These are phyloP conservation scores for Chaetoscypha palmicola DNA, from an alignment of 2,329 filamentous ascomycete genomes.

Conservation along the genomic window DNA sequence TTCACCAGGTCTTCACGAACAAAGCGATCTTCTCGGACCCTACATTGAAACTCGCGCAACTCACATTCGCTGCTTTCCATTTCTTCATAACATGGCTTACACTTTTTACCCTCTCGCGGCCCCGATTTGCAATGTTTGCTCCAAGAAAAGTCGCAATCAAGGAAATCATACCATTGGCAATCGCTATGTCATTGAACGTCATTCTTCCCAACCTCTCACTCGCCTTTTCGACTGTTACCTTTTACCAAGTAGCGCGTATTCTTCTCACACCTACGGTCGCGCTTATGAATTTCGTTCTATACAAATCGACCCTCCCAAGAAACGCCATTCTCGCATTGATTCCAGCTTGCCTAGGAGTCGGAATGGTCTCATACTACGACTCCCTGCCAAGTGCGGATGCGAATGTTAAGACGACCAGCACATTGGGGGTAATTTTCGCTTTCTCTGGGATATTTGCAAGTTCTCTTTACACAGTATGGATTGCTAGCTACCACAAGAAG, in stretches of 20 bases:
- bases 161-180: conserved; percentile 55
- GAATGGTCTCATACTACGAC: conserved; percentile 61
- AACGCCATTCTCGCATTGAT: conserved; percentile 45
- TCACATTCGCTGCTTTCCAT: conserved; percentile 62
- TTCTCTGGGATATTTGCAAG: conserved; percentile 57
- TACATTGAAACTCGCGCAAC: conserved; percentile 53
- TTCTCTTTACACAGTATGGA: conserved; percentile 63
- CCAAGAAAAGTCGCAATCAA: conserved; percentile 48
- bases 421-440: conserved; percentile 56
- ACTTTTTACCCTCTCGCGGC: conserved; percentile 53
- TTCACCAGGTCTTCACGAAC: conserved; percentile 51
- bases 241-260: conserved; percentile 64
- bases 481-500: conserved; percentile 57
- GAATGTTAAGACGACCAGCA: conserved; percentile 48
- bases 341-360: conserved; percentile 58
- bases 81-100: conserved; percentile 60
- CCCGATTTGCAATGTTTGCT: conserved; percentile 50
- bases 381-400: conserved; percentile 43
- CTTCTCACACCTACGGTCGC: conserved; percentile 60
- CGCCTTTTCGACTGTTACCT: conserved; percentile 60
- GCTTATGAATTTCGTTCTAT: conserved; percentile 56
- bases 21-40: conserved; percentile 62
- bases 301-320: conserved; percentile 47
- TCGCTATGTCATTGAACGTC: conserved; percentile 63
- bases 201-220: conserved; percentile 62